These are phyloP conservation scores for Monotropa hypopitys DNA, from an alignment of 179 eudicot genomes.

Conservation along the genomic window DNA sequence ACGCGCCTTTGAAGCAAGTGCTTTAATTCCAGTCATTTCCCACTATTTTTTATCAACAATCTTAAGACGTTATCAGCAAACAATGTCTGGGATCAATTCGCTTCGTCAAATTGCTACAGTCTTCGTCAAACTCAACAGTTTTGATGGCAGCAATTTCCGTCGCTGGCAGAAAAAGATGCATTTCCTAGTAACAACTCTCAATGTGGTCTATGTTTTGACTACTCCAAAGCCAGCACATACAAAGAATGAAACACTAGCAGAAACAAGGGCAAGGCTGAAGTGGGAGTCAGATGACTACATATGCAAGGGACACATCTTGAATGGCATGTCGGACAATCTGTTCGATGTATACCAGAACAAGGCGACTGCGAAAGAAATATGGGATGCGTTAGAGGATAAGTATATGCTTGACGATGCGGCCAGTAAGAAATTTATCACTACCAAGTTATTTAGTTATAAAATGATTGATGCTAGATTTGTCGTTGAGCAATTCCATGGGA, in stretches of 20 bases:
- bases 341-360: not conserved
- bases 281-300: not conserved
- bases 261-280: not conserved
- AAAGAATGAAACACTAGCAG: not conserved
- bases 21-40: too few relatives aligned
- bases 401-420: not conserved
- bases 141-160: not conserved
- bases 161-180: not conserved
- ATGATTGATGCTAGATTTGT: not conserved
- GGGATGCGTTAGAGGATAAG: not conserved
- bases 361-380: too few relatives aligned
- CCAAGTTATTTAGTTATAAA: not conserved
- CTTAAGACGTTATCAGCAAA: not conserved
- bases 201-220: not conserved
- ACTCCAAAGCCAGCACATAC: not conserved
- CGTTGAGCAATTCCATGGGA: not conserved
- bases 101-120: not conserved
- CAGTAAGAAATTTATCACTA: not conserved
- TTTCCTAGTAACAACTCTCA: not conserved
- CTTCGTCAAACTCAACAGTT: not conserved
- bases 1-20: not conserved
- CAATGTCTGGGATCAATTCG: not conserved
- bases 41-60: too few relatives aligned
- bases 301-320: not conserved
- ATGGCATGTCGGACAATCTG: not conserved